A percentile compares a stretch with the other conserved stretches of the same genome.
phyloP scores from a whole-genome alignment of 768 basidiomycete species.

The Leucocoprinus sp. region DNA sequence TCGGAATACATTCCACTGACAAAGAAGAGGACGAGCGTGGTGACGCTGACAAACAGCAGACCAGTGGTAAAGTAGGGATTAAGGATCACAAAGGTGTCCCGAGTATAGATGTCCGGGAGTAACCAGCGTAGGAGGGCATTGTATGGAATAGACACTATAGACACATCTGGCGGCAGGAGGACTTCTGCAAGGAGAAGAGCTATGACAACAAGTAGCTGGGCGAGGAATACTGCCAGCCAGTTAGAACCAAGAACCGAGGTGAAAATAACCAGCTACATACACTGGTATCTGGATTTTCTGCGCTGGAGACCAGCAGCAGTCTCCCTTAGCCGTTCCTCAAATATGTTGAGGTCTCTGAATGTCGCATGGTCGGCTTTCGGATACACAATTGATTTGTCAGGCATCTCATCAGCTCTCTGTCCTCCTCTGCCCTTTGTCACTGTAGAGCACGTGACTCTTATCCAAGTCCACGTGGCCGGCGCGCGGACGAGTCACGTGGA shows the following conservation, averaged over 20 bases:
- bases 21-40: slow-evolving; percentile 90
- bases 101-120: slow-evolving; percentile 44
- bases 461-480: neutral
- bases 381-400: neutral
- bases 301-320: slow-evolving; percentile 77
- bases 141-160: slow-evolving; percentile 60
- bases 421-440: too few relatives aligned
- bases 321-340: slow-evolving; percentile 95
- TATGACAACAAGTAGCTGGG: slow-evolving; percentile 59
- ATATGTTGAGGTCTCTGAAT: slow-evolving; percentile 81
- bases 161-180: slow-evolving; percentile 52
- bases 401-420: too few relatives aligned
- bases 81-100: slow-evolving; percentile 34
- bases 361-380: slow-evolving; percentile 51
- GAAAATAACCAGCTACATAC: slow-evolving; percentile 36
- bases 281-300: slow-evolving; percentile 75
- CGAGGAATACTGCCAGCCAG: slow-evolving; percentile 56
- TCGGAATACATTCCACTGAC: slow-evolving; percentile 95
- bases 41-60: slow-evolving; percentile 78
- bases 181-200: slow-evolving; percentile 70
- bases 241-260: slow-evolving; percentile 11
- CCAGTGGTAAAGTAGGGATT: slow-evolving; percentile 76
- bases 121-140: slow-evolving; percentile 37
- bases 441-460: neutral
- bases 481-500: slow-evolving; percentile 2